phyloP scores from a whole-genome alignment of 805 yeast species.

The Metschnikowia sp. region DNA sequence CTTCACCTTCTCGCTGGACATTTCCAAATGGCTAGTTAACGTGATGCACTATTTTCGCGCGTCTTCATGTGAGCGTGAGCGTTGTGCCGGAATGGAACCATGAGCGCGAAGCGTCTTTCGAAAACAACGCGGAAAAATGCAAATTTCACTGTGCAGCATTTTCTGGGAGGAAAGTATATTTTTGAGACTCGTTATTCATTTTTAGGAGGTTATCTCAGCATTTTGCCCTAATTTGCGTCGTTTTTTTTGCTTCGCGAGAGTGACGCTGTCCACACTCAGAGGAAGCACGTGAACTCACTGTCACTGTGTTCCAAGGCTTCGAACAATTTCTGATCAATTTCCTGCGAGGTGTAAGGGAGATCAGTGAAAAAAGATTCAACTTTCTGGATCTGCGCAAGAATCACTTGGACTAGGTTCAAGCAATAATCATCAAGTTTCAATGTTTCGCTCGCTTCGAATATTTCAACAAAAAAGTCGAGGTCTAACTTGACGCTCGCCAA shows the following conservation, averaged over 20 bases:
- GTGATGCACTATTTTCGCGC: background rate
- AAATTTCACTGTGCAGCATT: too few species aligned
- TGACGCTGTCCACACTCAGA: background rate
- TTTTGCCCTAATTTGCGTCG: background rate
- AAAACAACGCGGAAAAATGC: background rate
- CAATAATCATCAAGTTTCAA: slow-evolving; percentile 34
- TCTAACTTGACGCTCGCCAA: slow-evolving; percentile 35
- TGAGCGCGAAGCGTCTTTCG: background rate
- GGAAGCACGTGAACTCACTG: slow-evolving; percentile 35
- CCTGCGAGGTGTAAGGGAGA: slow-evolving; percentile 21
- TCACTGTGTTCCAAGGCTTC: slow-evolving; percentile 26
- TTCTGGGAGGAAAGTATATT: too few species aligned
- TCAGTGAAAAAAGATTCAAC: slow-evolving; percentile 23
- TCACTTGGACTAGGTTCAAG: slow-evolving; percentile 30
- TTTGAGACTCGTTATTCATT: too few species aligned
- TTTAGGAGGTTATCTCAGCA: background rate
- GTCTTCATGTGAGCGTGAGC: background rate
- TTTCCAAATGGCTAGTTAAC: background rate
- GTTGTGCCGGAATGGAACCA: background rate
- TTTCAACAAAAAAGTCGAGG: slow-evolving; percentile 35
- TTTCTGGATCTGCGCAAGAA: slow-evolving; percentile 26
- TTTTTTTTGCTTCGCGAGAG: too few species aligned
- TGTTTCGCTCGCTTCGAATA: slow-evolving; percentile 34
- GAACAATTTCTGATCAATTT: slow-evolving; percentile 28
- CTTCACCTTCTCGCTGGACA: slow-evolving; percentile 10